Evolutionary conservation across 805 yeast species (phyloP), one percentile per base, ranked within the genome.

Genomic region (Ogataea saltuana): DNA sequence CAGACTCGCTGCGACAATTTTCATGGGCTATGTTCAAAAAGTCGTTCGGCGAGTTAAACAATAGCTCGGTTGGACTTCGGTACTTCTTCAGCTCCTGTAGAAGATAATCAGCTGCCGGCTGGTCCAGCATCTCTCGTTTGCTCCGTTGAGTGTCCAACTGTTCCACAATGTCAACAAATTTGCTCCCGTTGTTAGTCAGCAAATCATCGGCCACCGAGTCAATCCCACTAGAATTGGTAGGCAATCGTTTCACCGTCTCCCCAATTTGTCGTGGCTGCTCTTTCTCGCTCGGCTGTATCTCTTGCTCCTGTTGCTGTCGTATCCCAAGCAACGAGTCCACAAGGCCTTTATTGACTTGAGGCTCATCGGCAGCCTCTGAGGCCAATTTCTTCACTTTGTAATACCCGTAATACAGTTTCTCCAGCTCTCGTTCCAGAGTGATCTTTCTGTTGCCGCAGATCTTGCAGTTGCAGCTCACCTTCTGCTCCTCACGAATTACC

Each of bases 141-240:
- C 69, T 54, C 15, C 79, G 65, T 33, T 80, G 72, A 44, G 75
- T 75, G 3, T 88, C 86, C 33, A 86, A 68, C 41, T 80, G 75
- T 60, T 88, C 95, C 78, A 89, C 83, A 74, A 87, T 82, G 50
- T 83, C 83, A 23, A 88, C 74, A 50, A 88, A 86, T 31, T 81
- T 77, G 49, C 76, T 75, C n/a, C 95, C 96, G 49, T 85, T 87
- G 57, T 82, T 83, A 52, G 78, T 78, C 53, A 88, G 71, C 20
- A 89, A 63, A 56, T 88, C 95, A 51, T 88, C 95, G 1, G 96
- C 93, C 32, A 89, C 76, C 3, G 83, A 51, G 39, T 53, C 47
- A 12, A 60, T 35, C 17, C 37, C 53, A n/a, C 22, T 40, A 12
- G 34, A n/a, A n/a, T n/a, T 10, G 12, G n/a, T 13, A 25, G 28